These are phyloP conservation scores for Tympanopsis confertula DNA, from an alignment of 2,329 filamentous ascomycete genomes.

Conservation along the genomic window DNA sequence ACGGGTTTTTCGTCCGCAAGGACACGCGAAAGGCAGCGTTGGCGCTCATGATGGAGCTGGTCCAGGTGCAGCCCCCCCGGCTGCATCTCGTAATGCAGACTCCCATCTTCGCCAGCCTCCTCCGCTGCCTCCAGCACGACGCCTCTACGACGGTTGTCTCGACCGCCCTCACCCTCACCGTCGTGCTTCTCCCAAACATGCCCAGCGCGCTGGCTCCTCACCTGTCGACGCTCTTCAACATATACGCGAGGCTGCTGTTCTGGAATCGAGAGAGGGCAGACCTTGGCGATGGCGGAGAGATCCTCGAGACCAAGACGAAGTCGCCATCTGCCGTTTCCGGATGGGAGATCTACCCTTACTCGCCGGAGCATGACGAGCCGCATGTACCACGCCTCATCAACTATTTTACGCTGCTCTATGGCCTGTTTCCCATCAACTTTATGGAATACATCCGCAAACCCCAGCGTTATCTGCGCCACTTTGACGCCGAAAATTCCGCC, in stretches of 20 bases:
- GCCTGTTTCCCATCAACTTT: constrained; percentile 74
- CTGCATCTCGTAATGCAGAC: constrained; percentile 64
- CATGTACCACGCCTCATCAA: constrained; percentile 56
- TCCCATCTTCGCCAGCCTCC: constrained; percentile 56
- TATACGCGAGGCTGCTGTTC: constrained; percentile 69
- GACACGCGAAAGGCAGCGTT: constrained; percentile 53
- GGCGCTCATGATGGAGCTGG: constrained; percentile 59
- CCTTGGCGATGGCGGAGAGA: constrained; percentile 20
- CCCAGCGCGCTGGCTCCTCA: constrained; percentile 58
- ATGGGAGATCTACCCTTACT: constrained; percentile 57
- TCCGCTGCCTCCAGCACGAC: constrained; percentile 66
- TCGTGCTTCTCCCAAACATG: constrained; percentile 76
- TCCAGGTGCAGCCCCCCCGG: constrained; percentile 69
- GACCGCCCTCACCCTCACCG: constrained; percentile 60
- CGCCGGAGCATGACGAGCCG: constrained; percentile 49
- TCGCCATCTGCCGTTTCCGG: constrained; percentile 6
- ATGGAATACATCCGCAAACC: constrained; percentile 79
- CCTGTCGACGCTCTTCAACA: constrained; percentile 65
- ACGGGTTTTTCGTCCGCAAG: constrained; percentile 53
- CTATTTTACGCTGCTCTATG: constrained; percentile 75
- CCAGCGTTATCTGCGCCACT: constrained; percentile 64
- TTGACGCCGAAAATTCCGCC: constrained; percentile 57
- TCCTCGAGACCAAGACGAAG: constrained; percentile 3
- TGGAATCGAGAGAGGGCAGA: constrained; percentile 51
- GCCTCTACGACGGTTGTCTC: constrained; percentile 69